Conservation (phyloP, 2,329 filamentous ascomycete genomes). For the Zymoseptoria tritici region DNA sequence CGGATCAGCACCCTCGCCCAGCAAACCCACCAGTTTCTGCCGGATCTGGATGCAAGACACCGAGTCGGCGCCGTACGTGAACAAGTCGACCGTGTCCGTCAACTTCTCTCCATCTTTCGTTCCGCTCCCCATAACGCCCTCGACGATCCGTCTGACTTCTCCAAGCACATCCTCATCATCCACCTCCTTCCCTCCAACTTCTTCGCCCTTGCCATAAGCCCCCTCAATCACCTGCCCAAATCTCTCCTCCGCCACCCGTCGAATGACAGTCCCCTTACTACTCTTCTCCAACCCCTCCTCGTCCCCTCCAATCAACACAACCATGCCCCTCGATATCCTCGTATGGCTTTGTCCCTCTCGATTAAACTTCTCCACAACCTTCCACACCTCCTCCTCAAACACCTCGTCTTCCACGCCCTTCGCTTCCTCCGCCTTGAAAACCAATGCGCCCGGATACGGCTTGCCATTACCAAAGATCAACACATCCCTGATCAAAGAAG, state of each 20-base stretch:
- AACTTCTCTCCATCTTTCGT: background rate
- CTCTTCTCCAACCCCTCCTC: conserved; percentile 46
- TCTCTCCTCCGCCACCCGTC: conserved; percentile 44
- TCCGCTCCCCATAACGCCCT: conserved; percentile 11
- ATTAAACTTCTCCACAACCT: conserved; percentile 43
- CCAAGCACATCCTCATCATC: conserved; percentile 29
- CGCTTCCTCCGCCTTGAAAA: conserved; percentile 40
- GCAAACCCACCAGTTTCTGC: conserved; percentile 29
- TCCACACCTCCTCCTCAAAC: conserved; percentile 38
- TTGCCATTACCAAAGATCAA: conserved; percentile 55
- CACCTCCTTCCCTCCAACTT: conserved; percentile 14
- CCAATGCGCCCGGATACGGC: conserved; percentile 49
- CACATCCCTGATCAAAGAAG: conserved; percentile 43
- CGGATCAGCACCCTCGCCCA: conserved; percentile 27
- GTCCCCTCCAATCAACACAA: conserved; percentile 39
- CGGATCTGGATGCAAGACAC: conserved; percentile 50
- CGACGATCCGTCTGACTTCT: conserved; percentile 27
- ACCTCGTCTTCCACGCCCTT: conserved; percentile 28
- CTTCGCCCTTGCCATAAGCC: conserved; percentile 34
- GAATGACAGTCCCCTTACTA: conserved; percentile 55
- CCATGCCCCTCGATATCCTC: conserved; percentile 44
- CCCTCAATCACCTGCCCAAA: conserved; percentile 42
- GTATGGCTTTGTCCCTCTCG: conserved; percentile 44
- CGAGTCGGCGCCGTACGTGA: conserved; percentile 54
- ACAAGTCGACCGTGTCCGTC: conserved; percentile 42